A percentile compares a stretch with the other conserved stretches of the same genome.
These are phyloP conservation scores for Claviceps fusiformis DNA, from an alignment of 2,329 filamentous ascomycete genomes.

Conservation along the genomic window DNA sequence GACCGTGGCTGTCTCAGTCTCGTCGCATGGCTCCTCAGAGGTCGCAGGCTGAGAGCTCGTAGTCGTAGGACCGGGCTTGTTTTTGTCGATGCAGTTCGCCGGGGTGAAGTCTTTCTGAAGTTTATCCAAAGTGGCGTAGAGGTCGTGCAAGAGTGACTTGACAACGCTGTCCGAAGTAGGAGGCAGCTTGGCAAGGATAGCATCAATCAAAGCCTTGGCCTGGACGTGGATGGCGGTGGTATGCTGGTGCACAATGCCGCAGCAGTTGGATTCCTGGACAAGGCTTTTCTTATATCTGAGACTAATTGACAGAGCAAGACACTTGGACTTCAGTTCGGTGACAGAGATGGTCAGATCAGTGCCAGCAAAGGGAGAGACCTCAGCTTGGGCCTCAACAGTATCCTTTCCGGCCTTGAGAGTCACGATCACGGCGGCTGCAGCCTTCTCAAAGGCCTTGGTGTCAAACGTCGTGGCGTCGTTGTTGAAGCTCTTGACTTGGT, in stretches of 20 bases:
- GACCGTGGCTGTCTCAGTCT: neutral
- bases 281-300: conserved; percentile 1
- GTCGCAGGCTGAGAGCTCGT: neutral
- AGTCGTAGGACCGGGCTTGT: neutral
- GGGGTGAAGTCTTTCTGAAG: conserved; percentile 1
- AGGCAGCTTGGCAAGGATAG: conserved; percentile 2
- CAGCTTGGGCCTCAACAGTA: neutral
- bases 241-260: neutral
- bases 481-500: neutral
- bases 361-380: neutral
- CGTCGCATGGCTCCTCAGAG: neutral
- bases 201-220: neutral
- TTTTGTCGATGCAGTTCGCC: conserved; percentile 3
- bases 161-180: neutral
- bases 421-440: neutral
- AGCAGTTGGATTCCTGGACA: conserved; percentile 1
- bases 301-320: neutral
- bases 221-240: neutral
- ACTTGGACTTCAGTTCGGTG: neutral
- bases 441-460: neutral
- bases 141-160: neutral
- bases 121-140: neutral
- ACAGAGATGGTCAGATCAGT: neutral
- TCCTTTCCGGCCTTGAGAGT: conserved; percentile 1
- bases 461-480: neutral